Base-by-base conservation (phyloP, 1,139 yeast species). In the Lodderomyces pseudojiufengensis region DNA sequence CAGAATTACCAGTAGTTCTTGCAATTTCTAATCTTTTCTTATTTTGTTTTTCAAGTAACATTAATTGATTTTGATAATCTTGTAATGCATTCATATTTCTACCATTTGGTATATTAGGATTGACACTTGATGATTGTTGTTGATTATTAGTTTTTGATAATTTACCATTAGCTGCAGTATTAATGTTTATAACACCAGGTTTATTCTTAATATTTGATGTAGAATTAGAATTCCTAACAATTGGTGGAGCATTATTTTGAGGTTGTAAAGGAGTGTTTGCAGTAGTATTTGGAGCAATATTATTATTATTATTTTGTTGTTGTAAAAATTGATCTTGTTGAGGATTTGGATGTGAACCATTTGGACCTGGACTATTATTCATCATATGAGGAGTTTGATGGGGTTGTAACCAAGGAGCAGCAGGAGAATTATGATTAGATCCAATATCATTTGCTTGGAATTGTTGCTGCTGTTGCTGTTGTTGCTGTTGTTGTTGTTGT, bases 11-110 rank as follows among this genome's bases (percentile, higher is more conserved):
- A 9, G 48, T 52, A 45, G 55, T 60, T 44, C 76, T 55, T 7
- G 78, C 75, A 37, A 71, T 70, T 47, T 73, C 76, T 38, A 74
- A 69, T 24, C 82, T 67, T 53, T 77, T 78, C 54, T 80, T 80
- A 55, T 82, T 82, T 51, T 81, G 88, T 46, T 78, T 77, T 46
- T 84, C 92, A 41, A 84, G 60, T 30, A 80, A 56, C 78, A 83
- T 75, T 45, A 84, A 61, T 56, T 84, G 92, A 72, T 76, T 76
- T 55, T 84, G 92, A 55, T 84, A 84, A 53, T 83, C 90, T 44
- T 80, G 84, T 33, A 83, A 61, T 2, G 76, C 75, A 48, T 67
- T 67, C 48, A 59, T 55, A 46, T 65, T 68, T 35, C 43, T 40
- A 6, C 45, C 45, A 31, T 36, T 35, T 14, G 37, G 24, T 2